These are phyloP conservation scores for Centella asiatica DNA, from an alignment of 129 eudicot species.

Conservation along the genomic window DNA sequence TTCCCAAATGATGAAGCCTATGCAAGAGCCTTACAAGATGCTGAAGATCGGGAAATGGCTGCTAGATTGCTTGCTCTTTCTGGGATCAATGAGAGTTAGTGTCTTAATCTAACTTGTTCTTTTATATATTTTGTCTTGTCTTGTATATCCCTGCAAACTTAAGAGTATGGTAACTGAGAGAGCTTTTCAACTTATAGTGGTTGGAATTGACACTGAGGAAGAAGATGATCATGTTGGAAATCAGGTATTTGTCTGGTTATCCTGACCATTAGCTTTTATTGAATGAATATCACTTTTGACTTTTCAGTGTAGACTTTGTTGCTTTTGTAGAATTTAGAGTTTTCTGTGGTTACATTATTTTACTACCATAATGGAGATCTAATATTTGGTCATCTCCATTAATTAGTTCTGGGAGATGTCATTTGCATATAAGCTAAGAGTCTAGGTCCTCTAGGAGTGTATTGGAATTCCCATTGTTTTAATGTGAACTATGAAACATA, in stretches of 20 bases:
- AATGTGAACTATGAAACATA: no score
- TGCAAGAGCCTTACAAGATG: constrained; percentile 92
- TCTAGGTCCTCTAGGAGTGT: no score
- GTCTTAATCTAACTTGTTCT: not conserved
- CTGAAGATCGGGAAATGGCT: constrained; percentile 95
- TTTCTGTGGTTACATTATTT: not conserved
- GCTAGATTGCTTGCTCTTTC: constrained; percentile 75
- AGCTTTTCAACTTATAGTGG: constrained; percentile 33
- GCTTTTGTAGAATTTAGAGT: not conserved
- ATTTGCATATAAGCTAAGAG: no score
- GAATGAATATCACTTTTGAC: no score
- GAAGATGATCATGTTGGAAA: constrained; percentile 48
- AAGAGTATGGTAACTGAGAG: constrained; percentile 12
- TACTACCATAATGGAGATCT: no score
- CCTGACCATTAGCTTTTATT: not conserved
- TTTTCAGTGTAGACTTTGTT: not conserved
- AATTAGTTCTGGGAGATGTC: no score
- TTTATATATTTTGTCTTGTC: not conserved
- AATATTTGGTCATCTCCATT: no score
- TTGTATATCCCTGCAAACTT: not conserved
- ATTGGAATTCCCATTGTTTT: no score
- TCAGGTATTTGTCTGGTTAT: constrained; percentile 42
- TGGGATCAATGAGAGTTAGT: constrained; percentile 63
- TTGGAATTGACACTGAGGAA: constrained; percentile 44
- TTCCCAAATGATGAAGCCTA: constrained; percentile 82